phyloP scores from a whole-genome alignment of 257 asterid genomes.

The Solanum pinnatisectum region DNA sequence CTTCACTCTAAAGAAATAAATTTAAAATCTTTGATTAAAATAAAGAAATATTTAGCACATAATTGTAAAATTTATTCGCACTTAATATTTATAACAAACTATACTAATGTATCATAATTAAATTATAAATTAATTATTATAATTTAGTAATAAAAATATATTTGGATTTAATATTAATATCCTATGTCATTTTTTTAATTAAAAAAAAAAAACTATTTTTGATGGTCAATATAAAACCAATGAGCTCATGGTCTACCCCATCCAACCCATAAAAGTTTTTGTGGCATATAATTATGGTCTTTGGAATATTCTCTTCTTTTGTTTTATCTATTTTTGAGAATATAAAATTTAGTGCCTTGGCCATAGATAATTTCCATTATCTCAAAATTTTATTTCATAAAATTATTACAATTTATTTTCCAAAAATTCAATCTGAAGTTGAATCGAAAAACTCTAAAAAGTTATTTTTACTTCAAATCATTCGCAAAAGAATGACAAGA shows the following conservation, averaged over 20 bases:
- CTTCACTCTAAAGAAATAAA: background rate
- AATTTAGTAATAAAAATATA: background rate
- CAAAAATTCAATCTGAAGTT: background rate
- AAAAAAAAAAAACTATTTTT: background rate
- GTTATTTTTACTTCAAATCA: background rate
- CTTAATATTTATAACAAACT: background rate
- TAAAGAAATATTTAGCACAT: background rate
- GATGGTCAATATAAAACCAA: background rate
- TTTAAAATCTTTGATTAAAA: background rate
- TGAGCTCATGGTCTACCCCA: background rate
- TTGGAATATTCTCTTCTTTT: background rate
- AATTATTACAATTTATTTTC: no score
- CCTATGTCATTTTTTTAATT: no score
- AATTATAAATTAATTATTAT: background rate
- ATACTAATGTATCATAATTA: background rate
- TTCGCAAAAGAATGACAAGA: background rate
- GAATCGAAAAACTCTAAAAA: background rate
- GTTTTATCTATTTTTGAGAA: background rate
- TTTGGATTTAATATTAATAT: background rate
- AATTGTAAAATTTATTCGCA: background rate
- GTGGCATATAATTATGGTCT: background rate
- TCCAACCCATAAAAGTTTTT: background rate
- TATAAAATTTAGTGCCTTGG: background rate
- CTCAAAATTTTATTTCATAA: background rate
- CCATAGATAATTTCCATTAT: background rate